Evolutionary conservation across 1,284 basidiomycete genomes (phyloP).

Genomic region (Earliella scabrosa): DNA sequence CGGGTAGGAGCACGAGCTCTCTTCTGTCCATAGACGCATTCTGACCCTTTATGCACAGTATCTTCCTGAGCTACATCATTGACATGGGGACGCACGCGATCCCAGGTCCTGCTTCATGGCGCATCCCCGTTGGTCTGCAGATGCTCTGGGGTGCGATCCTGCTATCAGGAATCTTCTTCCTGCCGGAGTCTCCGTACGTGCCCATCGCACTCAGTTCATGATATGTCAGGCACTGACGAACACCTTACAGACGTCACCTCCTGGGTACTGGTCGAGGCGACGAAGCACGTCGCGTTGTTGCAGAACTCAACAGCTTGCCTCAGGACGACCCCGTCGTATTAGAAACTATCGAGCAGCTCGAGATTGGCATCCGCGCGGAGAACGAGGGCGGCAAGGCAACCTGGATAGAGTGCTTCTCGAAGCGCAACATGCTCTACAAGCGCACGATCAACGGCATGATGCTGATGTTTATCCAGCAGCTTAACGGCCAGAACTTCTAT

Average conservation of each 20-base stretch:
- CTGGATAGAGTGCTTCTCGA: constrained; percentile 81
- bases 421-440: constrained; percentile 70
- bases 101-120: constrained; percentile 68
- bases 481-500: constrained; percentile 79
- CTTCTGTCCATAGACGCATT: too few relatives aligned
- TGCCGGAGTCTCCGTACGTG: constrained; percentile 80
- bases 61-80: constrained; percentile 77
- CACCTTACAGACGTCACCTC: constrained; percentile 57
- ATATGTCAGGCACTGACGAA: too few relatives aligned
- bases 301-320: constrained; percentile 66
- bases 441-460: constrained; percentile 80
- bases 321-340: constrained; percentile 65
- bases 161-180: constrained; percentile 71
- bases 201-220: background rate
- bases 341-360: constrained; percentile 71
- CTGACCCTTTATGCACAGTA: too few relatives aligned
- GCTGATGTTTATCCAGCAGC: constrained; percentile 82
- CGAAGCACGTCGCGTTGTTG: constrained; percentile 65
- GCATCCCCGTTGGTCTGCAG: constrained; percentile 71
- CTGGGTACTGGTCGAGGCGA: constrained; percentile 54
- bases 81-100: constrained; percentile 72
- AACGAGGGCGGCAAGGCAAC: constrained; percentile 81
- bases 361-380: constrained; percentile 68
- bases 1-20: constrained; percentile 54
- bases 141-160: constrained; percentile 70